Percentiles rank a stretch among this genome's conserved stretches.
Conservation (phyloP, 192 early-diverging fungal species). For the Podila clonocystis region DNA sequence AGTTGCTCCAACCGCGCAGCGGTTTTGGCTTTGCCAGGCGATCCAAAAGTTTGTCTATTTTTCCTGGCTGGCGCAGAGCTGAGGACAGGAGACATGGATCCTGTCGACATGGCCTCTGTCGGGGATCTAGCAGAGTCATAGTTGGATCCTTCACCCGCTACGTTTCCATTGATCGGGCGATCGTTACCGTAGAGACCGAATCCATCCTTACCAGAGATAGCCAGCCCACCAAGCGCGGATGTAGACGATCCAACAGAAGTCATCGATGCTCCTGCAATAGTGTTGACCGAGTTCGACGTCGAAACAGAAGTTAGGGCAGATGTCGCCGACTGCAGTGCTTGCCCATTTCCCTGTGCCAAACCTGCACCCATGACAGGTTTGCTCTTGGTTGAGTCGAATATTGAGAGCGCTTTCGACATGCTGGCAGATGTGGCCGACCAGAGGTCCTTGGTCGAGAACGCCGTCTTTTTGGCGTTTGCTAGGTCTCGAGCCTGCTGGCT, state of each 20-base stretch:
- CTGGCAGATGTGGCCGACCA: constrained; percentile 50
- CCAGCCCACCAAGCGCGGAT: not conserved
- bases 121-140: constrained; percentile 26
- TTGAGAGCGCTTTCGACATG: constrained; percentile 42
- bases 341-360: not conserved
- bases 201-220: constrained; percentile 9
- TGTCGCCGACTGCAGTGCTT: not conserved
- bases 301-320: constrained; percentile 30
- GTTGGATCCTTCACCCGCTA: not conserved
- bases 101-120: constrained; percentile 24
- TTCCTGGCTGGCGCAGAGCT: constrained; percentile 29
- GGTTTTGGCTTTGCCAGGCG: constrained; percentile 45
- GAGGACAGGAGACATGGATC: constrained; percentile 34
- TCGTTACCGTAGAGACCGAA: not conserved
- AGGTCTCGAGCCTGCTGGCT: constrained; percentile 31
- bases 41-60: constrained; percentile 43
- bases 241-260: not conserved
- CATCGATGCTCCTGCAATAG: constrained; percentile 1
- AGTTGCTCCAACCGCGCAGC: constrained; percentile 35
- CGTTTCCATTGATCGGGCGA: not conserved
- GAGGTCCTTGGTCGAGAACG: constrained; percentile 48
- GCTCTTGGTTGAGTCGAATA: constrained; percentile 38
- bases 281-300: constrained; percentile 17
- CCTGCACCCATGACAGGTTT: not conserved
- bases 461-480: constrained; percentile 17